Conservation (phyloP, 73 alveolate genomes). For the Paramecium sonneborni region DNA sequence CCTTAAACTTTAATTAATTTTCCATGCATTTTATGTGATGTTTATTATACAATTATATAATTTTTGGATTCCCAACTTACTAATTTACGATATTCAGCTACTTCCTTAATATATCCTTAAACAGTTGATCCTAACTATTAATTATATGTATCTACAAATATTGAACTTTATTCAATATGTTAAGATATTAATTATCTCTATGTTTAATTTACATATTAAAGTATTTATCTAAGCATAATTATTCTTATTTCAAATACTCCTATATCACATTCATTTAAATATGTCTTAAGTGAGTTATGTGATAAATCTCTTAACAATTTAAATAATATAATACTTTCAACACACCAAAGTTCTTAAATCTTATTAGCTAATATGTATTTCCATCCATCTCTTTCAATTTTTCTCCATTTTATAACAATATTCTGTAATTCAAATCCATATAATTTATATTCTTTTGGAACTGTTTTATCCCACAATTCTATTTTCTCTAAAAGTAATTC, state of each 20-base stretch:
- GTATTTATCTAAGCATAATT: background rate
- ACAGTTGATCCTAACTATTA: background rate
- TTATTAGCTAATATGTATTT: constrained; percentile 39
- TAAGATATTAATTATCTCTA: background rate
- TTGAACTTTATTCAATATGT: background rate
- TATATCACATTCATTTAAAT: background rate
- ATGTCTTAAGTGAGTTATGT: background rate
- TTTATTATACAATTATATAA: background rate
- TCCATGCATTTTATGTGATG: constrained; percentile 49
- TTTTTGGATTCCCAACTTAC: constrained; percentile 52
- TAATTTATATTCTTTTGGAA: constrained; percentile 38
- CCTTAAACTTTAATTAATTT: constrained; percentile 13
- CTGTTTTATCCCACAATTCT: constrained; percentile 56
- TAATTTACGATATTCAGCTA: constrained; percentile 37
- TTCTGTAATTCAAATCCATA: background rate
- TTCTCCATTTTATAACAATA: constrained; percentile 52
- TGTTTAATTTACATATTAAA: background rate
- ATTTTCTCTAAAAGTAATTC: constrained; percentile 47
- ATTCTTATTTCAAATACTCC: constrained; percentile 20
- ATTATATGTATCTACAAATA: background rate
- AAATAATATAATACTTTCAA: constrained; percentile 54
- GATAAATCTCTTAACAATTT: constrained; percentile 30
- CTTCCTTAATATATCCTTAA: background rate
- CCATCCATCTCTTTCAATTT: constrained; percentile 63
- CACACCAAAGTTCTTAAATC: constrained; percentile 44